A percentile compares a stretch with the other conserved stretches of the same genome.
Evolutionary conservation across 768 basidiomycete species (phyloP).

Genomic region (Cantharellus cinnabarinus): DNA sequence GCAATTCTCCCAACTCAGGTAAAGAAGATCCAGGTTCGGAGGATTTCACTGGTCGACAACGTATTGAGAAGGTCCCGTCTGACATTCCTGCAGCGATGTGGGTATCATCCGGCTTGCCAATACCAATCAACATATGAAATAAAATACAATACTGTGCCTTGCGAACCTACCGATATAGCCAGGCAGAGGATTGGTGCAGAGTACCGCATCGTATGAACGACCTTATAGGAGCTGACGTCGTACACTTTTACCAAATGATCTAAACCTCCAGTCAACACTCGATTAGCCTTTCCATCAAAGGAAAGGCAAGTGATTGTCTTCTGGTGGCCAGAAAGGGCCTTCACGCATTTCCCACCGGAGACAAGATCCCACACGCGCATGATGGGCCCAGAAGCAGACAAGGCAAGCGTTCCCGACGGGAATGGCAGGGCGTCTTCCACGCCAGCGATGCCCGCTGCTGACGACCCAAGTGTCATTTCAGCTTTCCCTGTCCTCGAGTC

Average conservation of each 20-base stretch:
- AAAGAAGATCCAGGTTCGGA: constrained; percentile 26
- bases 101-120: constrained; percentile 71
- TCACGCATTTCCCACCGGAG: constrained; percentile 70
- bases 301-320: constrained; percentile 86
- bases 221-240: constrained; percentile 81
- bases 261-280: constrained; percentile 73
- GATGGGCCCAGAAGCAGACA: constrained; percentile 83
- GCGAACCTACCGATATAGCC: constrained; percentile 60
- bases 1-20: constrained; percentile 22
- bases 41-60: constrained; percentile 61
- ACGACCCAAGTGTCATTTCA: constrained; percentile 57
- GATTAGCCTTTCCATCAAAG: constrained; percentile 53
- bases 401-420: constrained; percentile 64
- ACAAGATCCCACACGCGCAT: constrained; percentile 89
- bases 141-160: neutral
- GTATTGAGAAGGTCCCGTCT: constrained; percentile 94
- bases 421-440: constrained; percentile 89
- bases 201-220: constrained; percentile 97
- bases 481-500: constrained; percentile 68
- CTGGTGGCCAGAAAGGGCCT: constrained; percentile 92
- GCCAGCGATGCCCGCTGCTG: constrained; percentile 22
- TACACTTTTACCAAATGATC: constrained; percentile 99
- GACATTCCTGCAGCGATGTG: constrained; percentile 96
- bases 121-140: neutral
- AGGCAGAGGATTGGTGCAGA: constrained; percentile 79